These are phyloP conservation scores for Naegleria gruberi DNA, from an alignment of 208 protist genomes.

Conservation along the genomic window DNA sequence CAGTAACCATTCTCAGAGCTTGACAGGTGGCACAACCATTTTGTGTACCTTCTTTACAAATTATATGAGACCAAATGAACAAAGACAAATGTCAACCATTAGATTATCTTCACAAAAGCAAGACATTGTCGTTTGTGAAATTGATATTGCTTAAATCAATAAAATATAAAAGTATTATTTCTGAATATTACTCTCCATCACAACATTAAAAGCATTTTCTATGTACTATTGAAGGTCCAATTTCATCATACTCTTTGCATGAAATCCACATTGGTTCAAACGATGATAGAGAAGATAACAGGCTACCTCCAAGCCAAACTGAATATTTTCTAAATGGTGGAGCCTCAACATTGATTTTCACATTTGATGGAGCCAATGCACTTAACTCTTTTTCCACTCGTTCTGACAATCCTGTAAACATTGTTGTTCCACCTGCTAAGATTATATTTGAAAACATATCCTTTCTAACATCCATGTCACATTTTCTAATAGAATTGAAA, in stretches of 20 bases:
- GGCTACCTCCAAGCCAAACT: conserved; percentile 94
- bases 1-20: neutral
- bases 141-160: too few relatives aligned
- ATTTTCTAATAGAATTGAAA: conserved; percentile 70
- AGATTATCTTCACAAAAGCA: neutral
- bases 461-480: conserved; percentile 82
- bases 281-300: conserved; percentile 77
- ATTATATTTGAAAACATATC: conserved; percentile 91
- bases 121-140: neutral
- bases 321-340: conserved; percentile 89
- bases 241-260: conserved; percentile 81
- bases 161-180: too few relatives aligned
- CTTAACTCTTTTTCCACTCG: conserved; percentile 88
- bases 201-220: too few relatives aligned
- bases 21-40: conserved; percentile 18
- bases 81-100: neutral
- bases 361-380: conserved; percentile 68
- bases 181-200: too few relatives aligned
- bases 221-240: conserved; percentile 64
- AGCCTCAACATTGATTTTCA: conserved; percentile 90
- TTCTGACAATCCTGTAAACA: conserved; percentile 92
- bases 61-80: conserved; percentile 17
- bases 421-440: conserved; percentile 86
- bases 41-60: conserved; percentile 23
- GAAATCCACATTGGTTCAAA: conserved; percentile 84